phyloP scores from a whole-genome alignment of 2,329 filamentous ascomycete genomes.

The Hymenoscyphus fructigenus region DNA sequence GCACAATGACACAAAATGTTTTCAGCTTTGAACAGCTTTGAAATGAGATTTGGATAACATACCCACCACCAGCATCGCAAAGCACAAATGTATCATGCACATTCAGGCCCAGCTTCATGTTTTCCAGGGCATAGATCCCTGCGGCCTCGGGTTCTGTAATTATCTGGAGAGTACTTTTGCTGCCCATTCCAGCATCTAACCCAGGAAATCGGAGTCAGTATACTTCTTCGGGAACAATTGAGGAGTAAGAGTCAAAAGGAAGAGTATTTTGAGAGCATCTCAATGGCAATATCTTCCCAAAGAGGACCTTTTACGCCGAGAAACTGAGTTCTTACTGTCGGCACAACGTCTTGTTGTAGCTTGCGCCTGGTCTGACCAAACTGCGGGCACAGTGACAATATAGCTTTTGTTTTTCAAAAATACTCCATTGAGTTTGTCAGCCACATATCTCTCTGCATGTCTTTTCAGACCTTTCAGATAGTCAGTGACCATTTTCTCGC shows the following conservation, averaged over 20 bases:
- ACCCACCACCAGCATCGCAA: constrained; percentile 37
- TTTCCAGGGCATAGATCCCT: constrained; percentile 16
- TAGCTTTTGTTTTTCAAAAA: constrained; percentile 7
- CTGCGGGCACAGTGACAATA: constrained; percentile 17
- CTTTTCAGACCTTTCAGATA: constrained; percentile 8
- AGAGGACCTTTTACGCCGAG: no score
- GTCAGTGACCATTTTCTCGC: constrained; percentile 4
- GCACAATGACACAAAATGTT: no score
- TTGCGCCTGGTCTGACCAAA: constrained; percentile 16
- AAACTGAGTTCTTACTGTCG: no score
- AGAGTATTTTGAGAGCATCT: no score
- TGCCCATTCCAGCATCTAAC: constrained; percentile 14
- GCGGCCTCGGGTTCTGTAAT: constrained; percentile 20
- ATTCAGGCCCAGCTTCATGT: constrained; percentile 19
- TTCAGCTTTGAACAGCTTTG: no score
- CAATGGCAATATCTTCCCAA: no score
- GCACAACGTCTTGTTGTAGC: constrained; percentile 9
- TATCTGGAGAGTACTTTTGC: constrained; percentile 16
- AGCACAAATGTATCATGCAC: constrained; percentile 36
- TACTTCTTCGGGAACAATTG: no score
- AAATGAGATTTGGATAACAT: no score
- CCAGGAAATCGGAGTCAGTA: no score
- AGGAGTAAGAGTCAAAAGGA: no score
- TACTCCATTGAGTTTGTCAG: background rate
- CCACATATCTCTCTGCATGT: constrained; percentile 7